phyloP scores from a whole-genome alignment of 495 filamentous ascomycete species.

The Penicillium nucicola region DNA sequence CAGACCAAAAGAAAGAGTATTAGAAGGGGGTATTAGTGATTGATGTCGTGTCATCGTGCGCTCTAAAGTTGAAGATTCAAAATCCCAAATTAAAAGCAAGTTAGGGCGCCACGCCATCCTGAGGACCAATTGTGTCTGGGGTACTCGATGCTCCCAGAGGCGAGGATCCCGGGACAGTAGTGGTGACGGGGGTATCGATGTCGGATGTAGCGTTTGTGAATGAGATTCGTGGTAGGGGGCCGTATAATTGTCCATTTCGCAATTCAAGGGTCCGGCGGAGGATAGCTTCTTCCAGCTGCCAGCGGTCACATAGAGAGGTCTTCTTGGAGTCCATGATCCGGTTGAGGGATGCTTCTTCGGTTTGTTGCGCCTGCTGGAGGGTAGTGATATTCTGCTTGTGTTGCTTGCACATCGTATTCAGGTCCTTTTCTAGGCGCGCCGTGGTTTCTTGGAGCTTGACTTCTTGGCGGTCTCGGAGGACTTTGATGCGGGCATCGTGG shows the following conservation, averaged over 20 bases:
- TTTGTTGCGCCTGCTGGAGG: conserved; percentile 50
- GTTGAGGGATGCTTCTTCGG: conserved; percentile 50
- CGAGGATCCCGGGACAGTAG: conserved; percentile 13
- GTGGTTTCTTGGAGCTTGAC: conserved; percentile 64
- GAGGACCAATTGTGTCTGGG: conserved; percentile 1
- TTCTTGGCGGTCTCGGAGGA: conserved; percentile 73
- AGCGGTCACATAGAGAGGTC: conserved; percentile 49
- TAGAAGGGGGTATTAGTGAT: conserved; percentile 2
- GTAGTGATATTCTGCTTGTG: conserved; percentile 49
- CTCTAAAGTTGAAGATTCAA: background rate
- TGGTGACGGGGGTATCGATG: conserved; percentile 25
- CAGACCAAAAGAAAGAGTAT: conserved; percentile 22
- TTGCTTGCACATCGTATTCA: conserved; percentile 51
- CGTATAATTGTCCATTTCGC: conserved; percentile 46
- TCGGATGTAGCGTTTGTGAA: conserved; percentile 26
- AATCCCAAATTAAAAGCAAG: background rate
- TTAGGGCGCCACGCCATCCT: background rate
- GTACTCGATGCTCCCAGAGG: background rate
- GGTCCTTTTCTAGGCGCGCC: conserved; percentile 62
- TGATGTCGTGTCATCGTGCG: conserved; percentile 3
- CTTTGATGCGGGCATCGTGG: conserved; percentile 72
- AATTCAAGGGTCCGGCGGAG: conserved; percentile 57
- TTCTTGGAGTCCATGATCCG: conserved; percentile 50
- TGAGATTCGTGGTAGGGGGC: conserved; percentile 40
- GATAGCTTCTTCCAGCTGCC: conserved; percentile 64